phyloP scores from a whole-genome alignment of 352 stramenopile species.

The Phytophthora fragariae region DNA sequence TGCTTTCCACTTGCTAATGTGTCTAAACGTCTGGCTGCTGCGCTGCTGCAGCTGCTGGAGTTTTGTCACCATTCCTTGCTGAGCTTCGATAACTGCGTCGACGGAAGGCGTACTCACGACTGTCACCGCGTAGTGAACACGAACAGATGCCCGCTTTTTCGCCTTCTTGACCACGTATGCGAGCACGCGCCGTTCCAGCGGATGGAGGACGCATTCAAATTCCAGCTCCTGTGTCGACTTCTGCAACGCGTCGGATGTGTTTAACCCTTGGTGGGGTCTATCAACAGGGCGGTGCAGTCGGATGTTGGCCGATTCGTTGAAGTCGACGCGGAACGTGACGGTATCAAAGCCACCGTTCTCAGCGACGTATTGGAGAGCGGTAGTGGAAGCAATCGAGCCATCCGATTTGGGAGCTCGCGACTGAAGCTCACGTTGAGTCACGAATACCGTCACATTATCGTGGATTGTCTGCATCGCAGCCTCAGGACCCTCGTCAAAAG shows the following conservation, averaged over 20 bases:
- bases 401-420: conserved; percentile 1
- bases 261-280: neutral
- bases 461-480: conserved; percentile 31
- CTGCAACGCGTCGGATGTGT: neutral
- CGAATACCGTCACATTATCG: conserved; percentile 43
- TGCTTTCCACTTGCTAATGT: conserved; percentile 27
- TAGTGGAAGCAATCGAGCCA: neutral
- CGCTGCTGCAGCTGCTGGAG: conserved; percentile 15
- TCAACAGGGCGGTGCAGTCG: conserved; percentile 32
- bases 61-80: conserved; percentile 4
- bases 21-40: conserved; percentile 22
- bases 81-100: conserved; percentile 12
- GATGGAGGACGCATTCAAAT: conserved; percentile 41
- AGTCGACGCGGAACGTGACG: conserved; percentile 56
- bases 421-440: conserved; percentile 35
- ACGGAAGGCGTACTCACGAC: conserved; percentile 19
- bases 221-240: conserved; percentile 16
- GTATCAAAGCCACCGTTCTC: conserved; percentile 47
- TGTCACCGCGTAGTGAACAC: conserved; percentile 45
- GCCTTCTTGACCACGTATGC: conserved; percentile 38
- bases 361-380: conserved; percentile 53
- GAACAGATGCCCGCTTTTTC: conserved; percentile 50
- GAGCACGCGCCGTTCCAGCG: conserved; percentile 48
- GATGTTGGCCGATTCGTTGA: conserved; percentile 49
- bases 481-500: neutral